A percentile compares a stretch with the other conserved stretches of the same genome.
Evolutionary conservation across 1,284 basidiomycete species (phyloP).

Genomic region (Lentinula novae-zelandiae): DNA sequence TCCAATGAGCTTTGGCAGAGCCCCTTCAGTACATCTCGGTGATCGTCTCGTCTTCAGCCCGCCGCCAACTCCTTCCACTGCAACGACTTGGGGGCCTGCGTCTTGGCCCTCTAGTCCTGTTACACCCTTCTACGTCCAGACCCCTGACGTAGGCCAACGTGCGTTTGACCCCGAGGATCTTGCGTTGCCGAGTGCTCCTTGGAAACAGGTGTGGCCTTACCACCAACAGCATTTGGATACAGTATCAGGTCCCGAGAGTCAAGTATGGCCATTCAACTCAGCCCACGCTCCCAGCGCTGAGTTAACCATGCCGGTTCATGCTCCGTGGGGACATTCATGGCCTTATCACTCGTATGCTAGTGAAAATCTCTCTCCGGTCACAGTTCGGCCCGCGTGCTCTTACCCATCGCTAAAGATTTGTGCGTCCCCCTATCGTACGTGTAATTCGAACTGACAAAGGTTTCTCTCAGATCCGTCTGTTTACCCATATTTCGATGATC

Average conservation of each 20-base stretch:
- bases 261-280: slow-evolving; percentile 26
- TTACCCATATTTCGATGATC: slow-evolving; percentile 40
- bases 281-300: neutral
- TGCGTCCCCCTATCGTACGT: slow-evolving; percentile 18
- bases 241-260: slow-evolving; percentile 8
- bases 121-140: slow-evolving; percentile 32
- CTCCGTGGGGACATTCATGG: slow-evolving; percentile 21
- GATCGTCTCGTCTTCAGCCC: slow-evolving; percentile 32
- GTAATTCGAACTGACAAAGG: neutral
- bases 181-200: slow-evolving; percentile 13
- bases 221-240: neutral
- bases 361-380: neutral
- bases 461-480: slow-evolving; percentile 30
- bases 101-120: slow-evolving; percentile 31
- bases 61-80: slow-evolving; percentile 42
- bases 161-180: slow-evolving; percentile 27
- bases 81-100: slow-evolving; percentile 50
- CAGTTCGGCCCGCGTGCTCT: slow-evolving; percentile 7
- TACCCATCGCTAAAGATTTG: slow-evolving; percentile 36
- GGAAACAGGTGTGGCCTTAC: slow-evolving; percentile 12
- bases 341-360: slow-evolving; percentile 18
- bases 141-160: slow-evolving; percentile 42
- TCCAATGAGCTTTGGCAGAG: slow-evolving; percentile 23
- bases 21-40: slow-evolving; percentile 45
- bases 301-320: slow-evolving; percentile 7